phyloP scores from a whole-genome alignment of 208 protist genomes.

The Angomonas desouzai region DNA sequence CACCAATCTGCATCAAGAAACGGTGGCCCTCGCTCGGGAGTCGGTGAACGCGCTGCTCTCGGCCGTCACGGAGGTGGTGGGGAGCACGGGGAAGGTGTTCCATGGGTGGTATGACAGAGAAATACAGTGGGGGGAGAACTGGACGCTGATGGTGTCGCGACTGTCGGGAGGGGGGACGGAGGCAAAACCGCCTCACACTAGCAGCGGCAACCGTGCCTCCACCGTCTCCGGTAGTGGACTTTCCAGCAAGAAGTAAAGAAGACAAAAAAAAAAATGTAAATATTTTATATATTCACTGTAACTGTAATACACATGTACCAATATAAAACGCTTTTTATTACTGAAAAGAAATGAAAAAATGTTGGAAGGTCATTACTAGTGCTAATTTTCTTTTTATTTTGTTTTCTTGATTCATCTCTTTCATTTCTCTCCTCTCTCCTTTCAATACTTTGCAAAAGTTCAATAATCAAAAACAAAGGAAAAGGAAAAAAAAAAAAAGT shows the following conservation, averaged over 20 bases:
- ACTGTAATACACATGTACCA: not conserved
- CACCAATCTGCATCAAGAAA: slow-evolving; percentile 53
- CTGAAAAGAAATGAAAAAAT: slow-evolving; percentile 4
- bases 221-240: not conserved
- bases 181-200: not conserved
- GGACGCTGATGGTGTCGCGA: slow-evolving; percentile 45
- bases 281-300: not conserved
- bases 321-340: not conserved
- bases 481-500: slow-evolving; percentile 16
- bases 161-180: slow-evolving; percentile 18
- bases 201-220: not conserved
- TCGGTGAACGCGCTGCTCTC: slow-evolving; percentile 39
- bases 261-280: slow-evolving; percentile 3
- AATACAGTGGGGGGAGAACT: slow-evolving; percentile 47
- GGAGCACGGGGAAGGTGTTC: slow-evolving; percentile 42
- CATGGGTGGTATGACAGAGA: slow-evolving; percentile 49
- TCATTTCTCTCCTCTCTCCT: slow-evolving; percentile 4
- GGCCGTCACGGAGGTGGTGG: slow-evolving; percentile 35
- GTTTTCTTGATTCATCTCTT: not conserved
- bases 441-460: too few species aligned
- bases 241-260: not conserved
- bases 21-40: slow-evolving; percentile 42
- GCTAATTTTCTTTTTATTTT: not conserved
- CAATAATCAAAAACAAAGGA: not conserved
- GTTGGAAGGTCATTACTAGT: not conserved